These are phyloP conservation scores for Ceratocystis lukuohia DNA, from an alignment of 2,329 filamentous ascomycete species.

Conservation along the genomic window DNA sequence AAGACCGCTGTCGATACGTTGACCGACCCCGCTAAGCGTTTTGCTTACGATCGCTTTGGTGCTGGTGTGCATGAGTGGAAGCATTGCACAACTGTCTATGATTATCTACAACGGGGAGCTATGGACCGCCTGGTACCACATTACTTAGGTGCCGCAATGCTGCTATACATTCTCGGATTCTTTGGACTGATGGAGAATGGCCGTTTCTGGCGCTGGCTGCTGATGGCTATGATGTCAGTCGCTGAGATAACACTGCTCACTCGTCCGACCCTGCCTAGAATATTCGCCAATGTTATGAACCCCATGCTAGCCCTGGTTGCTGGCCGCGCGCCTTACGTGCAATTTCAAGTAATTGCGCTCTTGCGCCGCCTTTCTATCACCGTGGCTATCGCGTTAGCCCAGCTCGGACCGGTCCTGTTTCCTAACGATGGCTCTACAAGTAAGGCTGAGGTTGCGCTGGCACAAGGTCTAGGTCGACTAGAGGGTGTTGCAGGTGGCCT, in stretches of 20 bases:
- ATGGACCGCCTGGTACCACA: slow-evolving; percentile 46
- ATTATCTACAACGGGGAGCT: slow-evolving; percentile 56
- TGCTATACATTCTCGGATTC: slow-evolving; percentile 48
- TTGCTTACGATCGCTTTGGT: slow-evolving; percentile 83
- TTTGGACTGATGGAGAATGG: slow-evolving; percentile 57
- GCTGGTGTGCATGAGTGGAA: slow-evolving; percentile 55
- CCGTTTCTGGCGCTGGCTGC: slow-evolving; percentile 52
- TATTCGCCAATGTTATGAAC: slow-evolving; percentile 35
- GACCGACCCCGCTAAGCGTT: slow-evolving; percentile 59
- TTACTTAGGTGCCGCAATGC: slow-evolving; percentile 43
- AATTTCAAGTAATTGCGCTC: slow-evolving; percentile 70
- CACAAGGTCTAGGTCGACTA: slow-evolving; percentile 54
- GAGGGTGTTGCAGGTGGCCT: slow-evolving; percentile 44
- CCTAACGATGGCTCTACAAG: slow-evolving; percentile 22
- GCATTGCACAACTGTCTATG: slow-evolving; percentile 52
- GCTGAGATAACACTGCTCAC: slow-evolving; percentile 47
- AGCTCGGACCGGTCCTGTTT: slow-evolving; percentile 57
- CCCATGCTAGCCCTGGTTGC: slow-evolving; percentile 30
- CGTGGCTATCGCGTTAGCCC: slow-evolving; percentile 68
- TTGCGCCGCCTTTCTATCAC: slow-evolving; percentile 65
- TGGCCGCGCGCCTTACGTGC: slow-evolving; percentile 52
- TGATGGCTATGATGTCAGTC: slow-evolving; percentile 38
- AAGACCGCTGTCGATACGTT: slow-evolving; percentile 75
- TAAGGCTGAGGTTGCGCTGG: slow-evolving; percentile 36
- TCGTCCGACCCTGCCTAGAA: slow-evolving; percentile 37